Evolutionary conservation across 805 yeast genomes (phyloP).

Genomic region (Wilhelminamyces savonicus): DNA sequence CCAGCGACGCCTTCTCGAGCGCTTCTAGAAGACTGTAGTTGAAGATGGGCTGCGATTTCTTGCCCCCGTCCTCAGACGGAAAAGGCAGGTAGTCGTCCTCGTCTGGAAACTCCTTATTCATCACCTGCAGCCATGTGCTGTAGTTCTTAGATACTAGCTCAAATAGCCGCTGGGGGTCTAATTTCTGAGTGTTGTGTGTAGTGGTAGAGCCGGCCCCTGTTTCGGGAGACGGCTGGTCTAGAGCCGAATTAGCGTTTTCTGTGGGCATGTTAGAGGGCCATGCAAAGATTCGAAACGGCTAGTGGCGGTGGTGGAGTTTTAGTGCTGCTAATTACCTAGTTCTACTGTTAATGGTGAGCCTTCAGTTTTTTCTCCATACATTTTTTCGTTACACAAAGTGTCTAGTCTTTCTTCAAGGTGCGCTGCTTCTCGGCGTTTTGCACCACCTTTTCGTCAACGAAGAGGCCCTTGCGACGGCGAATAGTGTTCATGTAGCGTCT

Average conservation of each 20-base stretch:
- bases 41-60: conserved; percentile 10
- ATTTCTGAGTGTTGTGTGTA: too few species aligned
- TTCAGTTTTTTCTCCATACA: too few species aligned
- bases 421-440: conserved; percentile 93
- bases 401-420: conserved; percentile 65
- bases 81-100: conserved; percentile 24
- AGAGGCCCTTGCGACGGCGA: conserved; percentile 81
- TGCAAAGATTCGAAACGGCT: too few species aligned
- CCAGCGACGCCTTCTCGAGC: conserved; percentile 21
- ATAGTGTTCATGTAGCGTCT: conserved; percentile 77
- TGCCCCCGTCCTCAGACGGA: conserved; percentile 14
- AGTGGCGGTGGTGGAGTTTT: too few species aligned
- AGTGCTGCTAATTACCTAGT: too few species aligned
- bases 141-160: conserved; percentile 30
- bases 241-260: too few species aligned
- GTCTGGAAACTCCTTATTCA: conserved; percentile 17
- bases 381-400: too few species aligned
- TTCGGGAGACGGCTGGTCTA: too few species aligned
- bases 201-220: too few species aligned
- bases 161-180: conserved; percentile 22
- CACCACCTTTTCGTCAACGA: conserved; percentile 84
- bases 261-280: too few species aligned
- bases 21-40: conserved; percentile 25
- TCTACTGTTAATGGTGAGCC: too few species aligned
- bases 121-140: conserved; percentile 31